A percentile compares a stretch with the other conserved stretches of the same genome.
Evolutionary conservation across 768 basidiomycete genomes (phyloP).

Genomic region (Auriscalpium vulgare): DNA sequence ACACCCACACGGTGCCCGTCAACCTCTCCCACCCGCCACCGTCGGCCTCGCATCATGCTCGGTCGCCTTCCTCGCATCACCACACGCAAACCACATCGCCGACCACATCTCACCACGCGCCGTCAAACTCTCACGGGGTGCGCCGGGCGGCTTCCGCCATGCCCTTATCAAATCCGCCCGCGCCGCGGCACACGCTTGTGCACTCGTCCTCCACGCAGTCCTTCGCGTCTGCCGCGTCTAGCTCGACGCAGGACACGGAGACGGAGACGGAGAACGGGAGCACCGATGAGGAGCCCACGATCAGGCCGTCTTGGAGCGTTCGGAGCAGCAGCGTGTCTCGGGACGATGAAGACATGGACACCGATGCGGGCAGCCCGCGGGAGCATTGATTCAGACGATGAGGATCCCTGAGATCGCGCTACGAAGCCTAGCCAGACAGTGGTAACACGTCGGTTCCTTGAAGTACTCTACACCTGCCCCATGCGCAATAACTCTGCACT

Average conservation of each 20-base stretch:
- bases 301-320: constrained; percentile 33
- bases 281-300: constrained; percentile 81
- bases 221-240: constrained; percentile 24
- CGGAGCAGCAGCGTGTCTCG: not conserved
- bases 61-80: constrained; percentile 28
- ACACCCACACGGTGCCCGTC: constrained; percentile 19
- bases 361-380: not conserved
- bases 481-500: too few relatives aligned
- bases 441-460: too few relatives aligned
- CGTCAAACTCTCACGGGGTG: not conserved
- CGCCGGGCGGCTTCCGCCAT: constrained; percentile 13
- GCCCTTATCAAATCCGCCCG: constrained; percentile 2
- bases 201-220: constrained; percentile 14
- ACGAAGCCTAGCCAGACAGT: too few relatives aligned
- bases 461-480: too few relatives aligned
- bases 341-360: not conserved
- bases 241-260: constrained; percentile 22
- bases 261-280: constrained; percentile 40
- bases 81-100: constrained; percentile 6
- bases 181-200: constrained; percentile 4
- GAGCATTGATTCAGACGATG: too few relatives aligned
- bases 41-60: constrained; percentile 19
- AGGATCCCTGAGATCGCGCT: too few relatives aligned
- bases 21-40: constrained; percentile 3
- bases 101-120: constrained; percentile 1